These are phyloP conservation scores for Gyrodon lividus DNA, from an alignment of 768 basidiomycete species.

Conservation along the genomic window DNA sequence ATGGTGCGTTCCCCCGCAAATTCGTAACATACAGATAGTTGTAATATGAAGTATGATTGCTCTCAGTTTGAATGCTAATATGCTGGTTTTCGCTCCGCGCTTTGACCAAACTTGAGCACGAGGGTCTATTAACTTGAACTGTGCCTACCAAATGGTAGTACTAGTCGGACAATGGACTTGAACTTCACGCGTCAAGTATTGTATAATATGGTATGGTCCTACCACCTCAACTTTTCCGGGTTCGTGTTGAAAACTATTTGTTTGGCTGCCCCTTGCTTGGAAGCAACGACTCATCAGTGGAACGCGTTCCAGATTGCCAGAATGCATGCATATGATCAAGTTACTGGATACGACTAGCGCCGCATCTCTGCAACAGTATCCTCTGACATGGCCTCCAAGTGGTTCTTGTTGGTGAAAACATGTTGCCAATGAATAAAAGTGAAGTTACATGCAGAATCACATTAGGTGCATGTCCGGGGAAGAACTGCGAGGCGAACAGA, in stretches of 20 bases:
- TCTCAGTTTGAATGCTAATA: background rate
- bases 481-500: background rate
- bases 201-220: too few relatives aligned
- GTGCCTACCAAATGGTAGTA: background rate
- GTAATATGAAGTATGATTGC: background rate
- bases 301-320: too few relatives aligned
- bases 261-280: too few relatives aligned
- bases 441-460: background rate
- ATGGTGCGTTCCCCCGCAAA: background rate
- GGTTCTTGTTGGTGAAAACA: background rate
- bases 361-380: background rate
- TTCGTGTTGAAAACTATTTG: too few relatives aligned
- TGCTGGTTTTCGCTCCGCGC: background rate
- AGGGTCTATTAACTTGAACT: background rate
- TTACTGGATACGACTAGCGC: too few relatives aligned
- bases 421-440: background rate
- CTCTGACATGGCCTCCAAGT: background rate
- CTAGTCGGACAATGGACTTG: background rate
- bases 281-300: too few relatives aligned
- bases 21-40: background rate
- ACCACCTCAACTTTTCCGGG: too few relatives aligned
- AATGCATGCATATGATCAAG: too few relatives aligned
- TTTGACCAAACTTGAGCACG: background rate
- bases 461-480: background rate
- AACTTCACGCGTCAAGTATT: background rate